Evolutionary conservation across 2,329 filamentous ascomycete species (phyloP), one percentile per base, ranked within the genome.

Genomic region (Ceratocystis alfenasii): DNA sequence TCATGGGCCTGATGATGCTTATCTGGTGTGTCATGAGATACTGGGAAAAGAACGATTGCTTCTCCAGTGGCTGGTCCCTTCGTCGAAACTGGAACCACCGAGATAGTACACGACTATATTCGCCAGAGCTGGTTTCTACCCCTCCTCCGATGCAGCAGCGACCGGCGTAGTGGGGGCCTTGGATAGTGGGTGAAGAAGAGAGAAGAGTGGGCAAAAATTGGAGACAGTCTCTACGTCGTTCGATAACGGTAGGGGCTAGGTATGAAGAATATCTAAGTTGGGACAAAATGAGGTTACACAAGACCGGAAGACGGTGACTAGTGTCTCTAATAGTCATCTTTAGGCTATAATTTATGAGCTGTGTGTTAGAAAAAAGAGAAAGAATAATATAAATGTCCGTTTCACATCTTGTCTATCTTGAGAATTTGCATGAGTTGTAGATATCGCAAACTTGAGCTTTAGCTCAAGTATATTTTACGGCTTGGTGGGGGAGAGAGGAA

Each of bases 41-140:
- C 28, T 66, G 65, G 65, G 65, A 66, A 22, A 41, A 55, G 10
- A 65, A 63, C 36, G 65, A 44, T 6, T 63, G 36, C 33, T 36
- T 63, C 8, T 50, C 44, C 12, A 63, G 22, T 33, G n/a, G 41
- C 22, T 48, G 61, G 45, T n/a, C 15, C 36, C 1, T 41, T 7
- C 41, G n/a, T 48, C 25, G 44, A 20, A 33, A 25, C 25, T 63
- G 61, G 61, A 22, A 63, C 36, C n/a, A 63, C n/a, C 17, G 61
- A 46, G 41, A 30, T 3, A 63, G 61, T 28, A 63, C 44, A n/a
- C 44, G 61, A 17, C 20, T 63, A 20, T 63, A 63, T 33, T 63
- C 61, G 46, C 61, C 61, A 33, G 25, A 20, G 20, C 61, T 63
- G n/a, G 55, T 59, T 59, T 59, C 30, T 8, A 33, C 20, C 5